Base-by-base conservation (phyloP, 2,329 filamentous ascomycete species). In the Nothophaeocryptopus gaeumannii region DNA sequence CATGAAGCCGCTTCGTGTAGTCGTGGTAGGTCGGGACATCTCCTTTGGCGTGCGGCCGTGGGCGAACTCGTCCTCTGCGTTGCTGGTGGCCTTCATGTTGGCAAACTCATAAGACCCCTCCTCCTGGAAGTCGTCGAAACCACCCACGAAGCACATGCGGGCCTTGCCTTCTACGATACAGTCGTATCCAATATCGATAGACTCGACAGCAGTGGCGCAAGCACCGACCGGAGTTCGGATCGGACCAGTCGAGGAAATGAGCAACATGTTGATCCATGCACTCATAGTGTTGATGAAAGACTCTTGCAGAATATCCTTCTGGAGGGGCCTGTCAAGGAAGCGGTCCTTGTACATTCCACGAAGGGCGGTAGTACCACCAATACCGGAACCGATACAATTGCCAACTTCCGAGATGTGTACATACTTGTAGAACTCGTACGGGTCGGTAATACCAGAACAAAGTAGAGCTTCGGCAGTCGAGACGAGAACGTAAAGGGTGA, bases 211-310 rank as follows among this genome's bases (percentile, higher is more conserved):
- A 30, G 93, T 99, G 50, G 93, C 93, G 69, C 93, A 99, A 66
- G 93, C 93, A 77, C 92, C 93, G 44, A 97, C 93, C 3, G 93
- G 93, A 0, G 95, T 97, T 80, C 97, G 96, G 80, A 99, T 97
- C 36, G 93, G 89, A 61, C 93, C 93, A 45, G 93, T 97, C 5
- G 93, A 97, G 4, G 93, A 99, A 58, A 99, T 78, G 58, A 99
- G 78, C 74, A 99, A 78, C 93, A 99, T 99, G 79, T 99, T 99
- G 50, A 99, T 91, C 93, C 93, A 99, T 12, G 93, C 93, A 62
- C 89, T 86, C 92, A 99, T 99, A 48, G 93, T 99, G 80, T 99
- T 99, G 81, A 99, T 97, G 79, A 99, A 99, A 10, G 93, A 97
- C 74, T 99, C 93, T 69, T 99, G 95, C 11, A 99, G 81, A 68